Conservation (phyloP, 1,139 yeast genomes). For the Tardiomyces blankii region DNA sequence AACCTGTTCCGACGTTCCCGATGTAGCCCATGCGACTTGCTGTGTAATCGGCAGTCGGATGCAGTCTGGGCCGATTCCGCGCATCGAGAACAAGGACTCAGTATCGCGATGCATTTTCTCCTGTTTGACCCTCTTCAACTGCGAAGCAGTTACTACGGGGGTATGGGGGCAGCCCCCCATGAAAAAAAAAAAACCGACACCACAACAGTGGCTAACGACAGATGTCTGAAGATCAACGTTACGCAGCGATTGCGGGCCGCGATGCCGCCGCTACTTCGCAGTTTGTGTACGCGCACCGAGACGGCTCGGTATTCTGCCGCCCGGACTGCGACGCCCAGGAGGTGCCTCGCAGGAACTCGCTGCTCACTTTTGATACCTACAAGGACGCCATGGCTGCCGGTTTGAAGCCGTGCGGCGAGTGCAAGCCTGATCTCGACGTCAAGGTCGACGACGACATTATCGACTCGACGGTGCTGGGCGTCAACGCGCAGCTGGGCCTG, state of each 20-base stretch:
- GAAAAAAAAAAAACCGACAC: no score
- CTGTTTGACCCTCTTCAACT: no score
- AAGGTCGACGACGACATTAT: slow-evolving; percentile 41
- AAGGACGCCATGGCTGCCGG: slow-evolving; percentile 38
- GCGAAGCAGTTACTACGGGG: no score
- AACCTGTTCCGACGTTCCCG: no score
- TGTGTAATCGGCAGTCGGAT: no score
- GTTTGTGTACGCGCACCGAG: not conserved
- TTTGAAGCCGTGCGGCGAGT: slow-evolving; percentile 40
- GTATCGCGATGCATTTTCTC: no score
- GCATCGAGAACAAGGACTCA: no score
- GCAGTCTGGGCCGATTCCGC: no score
- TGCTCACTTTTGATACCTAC: slow-evolving; percentile 33
- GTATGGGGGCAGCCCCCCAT: no score
- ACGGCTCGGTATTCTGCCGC: slow-evolving; percentile 40
- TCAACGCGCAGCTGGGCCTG: slow-evolving; percentile 49
- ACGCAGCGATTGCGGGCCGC: not conserved
- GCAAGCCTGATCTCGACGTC: slow-evolving; percentile 31
- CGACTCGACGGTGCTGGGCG: slow-evolving; percentile 44
- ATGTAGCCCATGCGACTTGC: no score
- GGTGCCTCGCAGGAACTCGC: slow-evolving; percentile 34
- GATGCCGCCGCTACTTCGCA: not conserved
- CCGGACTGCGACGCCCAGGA: slow-evolving; percentile 56
- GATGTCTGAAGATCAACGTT: not conserved
- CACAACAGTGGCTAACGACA: no score